A percentile compares a stretch with the other conserved stretches of the same genome.
phyloP scores from a whole-genome alignment of 805 yeast genomes.

The Saturnispora sanitii region DNA sequence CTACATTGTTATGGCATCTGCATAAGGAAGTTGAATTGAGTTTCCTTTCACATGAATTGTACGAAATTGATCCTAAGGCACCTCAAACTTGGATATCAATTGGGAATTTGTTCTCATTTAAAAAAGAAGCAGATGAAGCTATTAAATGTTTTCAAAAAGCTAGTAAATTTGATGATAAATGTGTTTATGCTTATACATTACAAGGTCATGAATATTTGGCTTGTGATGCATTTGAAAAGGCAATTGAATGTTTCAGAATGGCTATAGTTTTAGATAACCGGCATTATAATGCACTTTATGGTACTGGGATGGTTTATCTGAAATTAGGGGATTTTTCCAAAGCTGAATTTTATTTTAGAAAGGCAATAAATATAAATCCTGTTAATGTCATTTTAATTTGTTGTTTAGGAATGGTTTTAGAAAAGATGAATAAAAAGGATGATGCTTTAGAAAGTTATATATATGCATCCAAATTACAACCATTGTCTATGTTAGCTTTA shows the following conservation, averaged over 20 bases:
- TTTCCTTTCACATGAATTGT: constrained; percentile 72
- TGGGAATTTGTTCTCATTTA: constrained; percentile 80
- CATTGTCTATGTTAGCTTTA: constrained; percentile 73
- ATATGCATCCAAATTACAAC: constrained; percentile 75
- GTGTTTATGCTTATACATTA: constrained; percentile 83
- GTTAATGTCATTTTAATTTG: constrained; percentile 81
- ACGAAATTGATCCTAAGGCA: constrained; percentile 47
- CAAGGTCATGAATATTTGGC: constrained; percentile 89
- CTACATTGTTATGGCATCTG: constrained; percentile 88
- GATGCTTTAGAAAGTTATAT: constrained; percentile 77
- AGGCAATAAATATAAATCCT: constrained; percentile 84
- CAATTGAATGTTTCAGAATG: constrained; percentile 69
- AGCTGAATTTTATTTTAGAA: constrained; percentile 80
- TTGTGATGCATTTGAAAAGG: constrained; percentile 84
- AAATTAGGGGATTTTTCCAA: constrained; percentile 74
- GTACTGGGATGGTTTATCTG: constrained; percentile 88
- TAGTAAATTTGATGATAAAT: constrained; percentile 44
- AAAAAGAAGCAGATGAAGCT: constrained; percentile 82
- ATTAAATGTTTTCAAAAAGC: constrained; percentile 80
- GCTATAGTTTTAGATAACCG: constrained; percentile 70
- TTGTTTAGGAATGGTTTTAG: constrained; percentile 90
- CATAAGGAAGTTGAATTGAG: constrained; percentile 72
- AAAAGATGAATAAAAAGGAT: constrained; percentile 55
- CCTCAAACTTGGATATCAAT: constrained; percentile 88
- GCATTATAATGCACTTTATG: constrained; percentile 92